phyloP scores from a whole-genome alignment of 2,329 filamentous ascomycete genomes.

The Gaeumannomyces sp. region DNA sequence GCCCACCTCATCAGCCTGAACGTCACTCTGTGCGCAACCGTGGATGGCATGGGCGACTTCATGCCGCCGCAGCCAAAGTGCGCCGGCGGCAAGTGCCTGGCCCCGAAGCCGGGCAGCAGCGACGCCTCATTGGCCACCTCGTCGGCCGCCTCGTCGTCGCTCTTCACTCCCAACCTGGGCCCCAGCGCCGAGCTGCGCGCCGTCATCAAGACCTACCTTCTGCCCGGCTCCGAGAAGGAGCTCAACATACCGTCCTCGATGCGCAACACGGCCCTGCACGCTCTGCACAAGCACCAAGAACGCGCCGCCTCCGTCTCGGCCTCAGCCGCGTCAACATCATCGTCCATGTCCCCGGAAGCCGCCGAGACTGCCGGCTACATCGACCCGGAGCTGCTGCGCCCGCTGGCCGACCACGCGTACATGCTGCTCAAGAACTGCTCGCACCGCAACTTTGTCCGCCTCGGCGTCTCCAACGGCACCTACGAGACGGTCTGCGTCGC shows the following conservation, averaged over 20 bases:
- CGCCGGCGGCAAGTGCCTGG: constrained; percentile 10
- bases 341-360: neutral
- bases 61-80: neutral
- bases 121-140: constrained; percentile 3
- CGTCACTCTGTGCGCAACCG: constrained; percentile 19
- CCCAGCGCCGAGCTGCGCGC: constrained; percentile 28
- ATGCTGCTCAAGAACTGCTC: constrained; percentile 41
- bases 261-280: constrained; percentile 31
- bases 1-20: constrained; percentile 26
- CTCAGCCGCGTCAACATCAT: neutral
- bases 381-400: constrained; percentile 32
- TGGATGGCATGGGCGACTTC: constrained; percentile 9
- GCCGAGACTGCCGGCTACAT: constrained; percentile 18
- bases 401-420: constrained; percentile 41
- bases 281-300: constrained; percentile 20
- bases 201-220: constrained; percentile 34
- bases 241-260: constrained; percentile 39
- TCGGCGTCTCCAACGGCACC: constrained; percentile 47
- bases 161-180: constrained; percentile 15
- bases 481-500: constrained; percentile 43
- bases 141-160: constrained; percentile 11
- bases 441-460: constrained; percentile 43
- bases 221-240: constrained; percentile 36
- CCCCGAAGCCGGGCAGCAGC: neutral
- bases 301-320: neutral